A percentile compares a stretch with the other conserved stretches of the same genome.
These are phyloP conservation scores for Rhodamnia argentea DNA, from an alignment of 345 rosid genomes.

Conservation along the genomic window DNA sequence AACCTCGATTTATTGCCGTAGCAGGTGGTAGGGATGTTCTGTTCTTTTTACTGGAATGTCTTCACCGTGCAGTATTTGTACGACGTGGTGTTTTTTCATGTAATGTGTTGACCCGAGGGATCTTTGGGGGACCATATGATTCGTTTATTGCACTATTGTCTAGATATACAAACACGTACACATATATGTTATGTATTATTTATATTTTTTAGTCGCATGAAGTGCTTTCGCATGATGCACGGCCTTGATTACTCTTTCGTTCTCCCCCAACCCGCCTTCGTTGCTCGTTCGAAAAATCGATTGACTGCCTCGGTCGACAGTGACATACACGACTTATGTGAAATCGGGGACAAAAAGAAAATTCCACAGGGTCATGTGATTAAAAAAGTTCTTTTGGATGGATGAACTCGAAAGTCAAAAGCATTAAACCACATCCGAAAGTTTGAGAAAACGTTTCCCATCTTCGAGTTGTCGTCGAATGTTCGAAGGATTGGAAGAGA, in stretches of 20 bases:
- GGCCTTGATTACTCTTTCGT: not conserved
- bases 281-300: not conserved
- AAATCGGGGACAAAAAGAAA: not conserved
- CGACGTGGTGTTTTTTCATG: not conserved
- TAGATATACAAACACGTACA: too few relatives aligned
- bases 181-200: too few relatives aligned
- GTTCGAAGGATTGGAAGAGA: not conserved
- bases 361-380: not conserved
- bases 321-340: not conserved
- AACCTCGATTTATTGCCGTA: not conserved
- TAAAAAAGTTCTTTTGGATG: accelerated
- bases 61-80: not conserved
- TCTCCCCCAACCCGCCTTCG: too few relatives aligned
- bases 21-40: not conserved
- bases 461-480: not conserved
- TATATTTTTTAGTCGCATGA: too few relatives aligned
- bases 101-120: not conserved
- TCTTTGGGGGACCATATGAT: not conserved
- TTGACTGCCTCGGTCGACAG: not conserved
- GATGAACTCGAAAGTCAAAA: not conserved
- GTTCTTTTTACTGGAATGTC: not conserved
- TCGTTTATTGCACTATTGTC: not conserved
- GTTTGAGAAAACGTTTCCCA: not conserved
- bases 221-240: not conserved
- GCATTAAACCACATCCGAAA: not conserved